A percentile compares a stretch with the other conserved stretches of the same genome.
Conservation (phyloP, 2,329 filamentous ascomycete species). For the Zymoseptoria ardabiliae region DNA sequence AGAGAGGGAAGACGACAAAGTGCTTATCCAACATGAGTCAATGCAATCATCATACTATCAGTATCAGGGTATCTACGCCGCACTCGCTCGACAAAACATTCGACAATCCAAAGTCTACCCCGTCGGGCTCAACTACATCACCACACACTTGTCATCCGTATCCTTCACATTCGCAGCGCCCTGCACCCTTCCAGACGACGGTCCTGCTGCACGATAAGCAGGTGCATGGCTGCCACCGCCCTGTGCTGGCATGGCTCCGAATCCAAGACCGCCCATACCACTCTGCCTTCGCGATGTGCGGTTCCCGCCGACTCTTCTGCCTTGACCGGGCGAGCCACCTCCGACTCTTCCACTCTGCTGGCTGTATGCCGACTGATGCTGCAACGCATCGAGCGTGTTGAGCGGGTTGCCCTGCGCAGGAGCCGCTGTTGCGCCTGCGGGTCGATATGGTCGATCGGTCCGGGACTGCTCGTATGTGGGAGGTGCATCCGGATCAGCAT, state of each 20-base stretch:
- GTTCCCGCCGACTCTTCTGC: slow-evolving; percentile 11
- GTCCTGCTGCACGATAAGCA: slow-evolving; percentile 4
- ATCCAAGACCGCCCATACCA: slow-evolving; percentile 3
- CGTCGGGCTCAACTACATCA: slow-evolving; percentile 36
- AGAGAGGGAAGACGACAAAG: not conserved
- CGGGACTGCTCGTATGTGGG: slow-evolving; percentile 61
- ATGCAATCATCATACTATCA: not conserved
- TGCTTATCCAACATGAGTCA: not conserved
- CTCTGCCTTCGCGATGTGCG: slow-evolving; percentile 16
- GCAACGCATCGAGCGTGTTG: slow-evolving; percentile 27
- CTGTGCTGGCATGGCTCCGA: not conserved
- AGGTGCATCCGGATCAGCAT: slow-evolving; percentile 48
- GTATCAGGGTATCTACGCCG: not conserved
- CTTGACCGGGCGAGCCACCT: slow-evolving; percentile 6
- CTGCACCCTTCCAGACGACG: slow-evolving; percentile 10
- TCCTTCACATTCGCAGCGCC: slow-evolving; percentile 23
- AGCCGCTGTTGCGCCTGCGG: slow-evolving; percentile 24
- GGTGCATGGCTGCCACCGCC: slow-evolving; percentile 5
- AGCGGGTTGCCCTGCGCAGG: slow-evolving; percentile 27
- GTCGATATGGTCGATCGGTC: slow-evolving; percentile 46
- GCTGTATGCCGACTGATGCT: slow-evolving; percentile 22
- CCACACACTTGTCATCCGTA: slow-evolving; percentile 36
- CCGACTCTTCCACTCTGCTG: slow-evolving; percentile 14
- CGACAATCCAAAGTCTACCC: not conserved
- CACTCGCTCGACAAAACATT: not conserved